Evolutionary conservation across 148 eudicot genomes (phyloP), one percentile per base, ranked within the genome.

Genomic region (Camellia japonica): DNA sequence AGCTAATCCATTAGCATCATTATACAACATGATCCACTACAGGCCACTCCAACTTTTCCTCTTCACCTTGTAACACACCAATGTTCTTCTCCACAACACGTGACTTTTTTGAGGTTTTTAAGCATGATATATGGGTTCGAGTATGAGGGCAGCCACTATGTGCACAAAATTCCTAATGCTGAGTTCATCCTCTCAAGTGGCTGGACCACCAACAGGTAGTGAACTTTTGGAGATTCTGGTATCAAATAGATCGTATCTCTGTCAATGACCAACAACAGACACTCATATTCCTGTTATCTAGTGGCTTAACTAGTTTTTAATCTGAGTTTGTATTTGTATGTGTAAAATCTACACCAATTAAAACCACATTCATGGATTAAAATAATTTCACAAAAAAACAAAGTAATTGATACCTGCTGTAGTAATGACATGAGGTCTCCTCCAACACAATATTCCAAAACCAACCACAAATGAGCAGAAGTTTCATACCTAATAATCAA

Each of bases 361-460:
- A 15, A 23, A 71, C 38, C 52, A 54, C 46, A 12, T 5, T 59
- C 69, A 81, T 38, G 66, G 70, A 80, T 72, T 85, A 19, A 68
- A 30, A 76, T 20, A 42, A 60, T 5, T 74, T 76, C 2, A 18
- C 20, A 49, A 58, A 46, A 38, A 10, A 46, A 75, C 38, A 58
- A 72, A 42, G 13, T 47, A 47, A 52, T 71, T 44, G 23, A 52
- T 83, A 96, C 99, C 97, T 96, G 99, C 68, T 85, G 85, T 74
- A 96, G 80, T 79, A 96, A 88, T 81, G 91, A 92, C 87, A 87
- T 78, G 71, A 96, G 97, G 85, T 96, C 97, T 82, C 98, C 99
- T 83, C 98, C 98, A 77, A 96, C 97, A 75, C 99, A 96, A 85
- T 96, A 96, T 77, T 96, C 99, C 86, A 96, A 83, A 20, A 96